phyloP scores from a whole-genome alignment of 805 yeast genomes.

The Candida ortonii region DNA sequence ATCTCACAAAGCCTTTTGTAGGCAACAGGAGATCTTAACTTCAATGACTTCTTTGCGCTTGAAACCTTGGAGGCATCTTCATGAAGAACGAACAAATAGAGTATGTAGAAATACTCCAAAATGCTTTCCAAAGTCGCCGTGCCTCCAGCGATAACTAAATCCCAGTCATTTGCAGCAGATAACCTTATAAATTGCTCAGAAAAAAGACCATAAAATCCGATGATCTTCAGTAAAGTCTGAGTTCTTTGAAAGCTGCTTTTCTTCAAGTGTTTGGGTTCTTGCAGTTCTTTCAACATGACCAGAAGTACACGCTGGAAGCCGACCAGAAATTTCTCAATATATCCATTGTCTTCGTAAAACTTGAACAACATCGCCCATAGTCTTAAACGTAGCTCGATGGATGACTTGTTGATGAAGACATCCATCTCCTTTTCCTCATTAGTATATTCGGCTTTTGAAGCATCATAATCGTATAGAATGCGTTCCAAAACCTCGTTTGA shows the following conservation, averaged over 20 bases:
- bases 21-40: constrained; percentile 40
- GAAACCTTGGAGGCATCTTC: constrained; percentile 48
- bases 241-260: constrained; percentile 36
- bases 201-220: constrained; percentile 55
- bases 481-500: constrained; percentile 26
- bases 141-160: constrained; percentile 9
- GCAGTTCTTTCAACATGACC: constrained; percentile 40
- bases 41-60: constrained; percentile 39
- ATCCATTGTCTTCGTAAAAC: constrained; percentile 40
- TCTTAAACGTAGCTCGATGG: constrained; percentile 63
- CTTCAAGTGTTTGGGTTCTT: constrained; percentile 22
- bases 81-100: constrained; percentile 49
- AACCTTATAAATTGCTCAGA: constrained; percentile 36
- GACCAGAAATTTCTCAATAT: constrained; percentile 36
- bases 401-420: constrained; percentile 57
- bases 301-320: constrained; percentile 54
- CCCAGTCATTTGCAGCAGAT: constrained; percentile 36
- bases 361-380: constrained; percentile 73
- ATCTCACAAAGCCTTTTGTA: constrained; percentile 46
- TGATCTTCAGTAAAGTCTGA: constrained; percentile 42
- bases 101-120: constrained; percentile 37
- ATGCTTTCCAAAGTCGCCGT: constrained; percentile 22
- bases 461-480: constrained; percentile 26
- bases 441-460: constrained; percentile 30
- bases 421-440: constrained; percentile 51